Base-by-base conservation (phyloP, 2,329 filamentous ascomycete genomes). In the Monilinia polystroma region DNA sequence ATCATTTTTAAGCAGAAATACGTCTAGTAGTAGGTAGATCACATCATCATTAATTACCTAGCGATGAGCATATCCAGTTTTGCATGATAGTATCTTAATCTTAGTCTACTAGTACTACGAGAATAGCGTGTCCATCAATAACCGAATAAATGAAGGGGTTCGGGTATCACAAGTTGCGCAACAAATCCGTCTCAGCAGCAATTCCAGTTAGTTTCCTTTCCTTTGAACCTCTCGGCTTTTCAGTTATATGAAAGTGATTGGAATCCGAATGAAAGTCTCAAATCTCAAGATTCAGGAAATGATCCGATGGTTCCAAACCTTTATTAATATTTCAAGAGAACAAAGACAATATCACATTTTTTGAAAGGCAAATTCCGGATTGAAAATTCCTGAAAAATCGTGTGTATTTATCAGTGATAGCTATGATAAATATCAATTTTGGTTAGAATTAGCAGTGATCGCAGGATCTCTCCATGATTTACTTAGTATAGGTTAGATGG, bases 101-200 rank as follows among this genome's bases (percentile, higher is more conserved):
- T 58, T 23, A 43, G 26, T 7, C 20, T 58, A 32, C 12, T 11
- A 32, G 1, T n/a, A 23, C 29, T 11, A 16, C 16, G 16, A 4
- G 26, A n/a, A 20, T 14, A n/a, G 8, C 18, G 23, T n/a, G 32
- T 32, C 20, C 29, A 38, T 23, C 7, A 23, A 60, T 26, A 60
- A n/a, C 26, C 57, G 57, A 60, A 38, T 29, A 49, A 26, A 60
- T 60, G 57, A 60, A 60, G 57, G 57, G 57, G 57, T 20, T 59
- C 43, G 41, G 56, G 29, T 49, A 51, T 35, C 43, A 11, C 18
- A 58, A n/a, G n/a, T 23, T 32, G 43, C 6, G 20, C 57, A 23
- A 4, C 10, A 51, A n/a, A 23, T 35, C 7, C 32, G 32, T 35
- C 32, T 35, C 32, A 35, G 16, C 45, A 4, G 45, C 3, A 59